Conservation (phyloP, 164 flowering plant genomes). For the Vitis labrusca region DNA sequence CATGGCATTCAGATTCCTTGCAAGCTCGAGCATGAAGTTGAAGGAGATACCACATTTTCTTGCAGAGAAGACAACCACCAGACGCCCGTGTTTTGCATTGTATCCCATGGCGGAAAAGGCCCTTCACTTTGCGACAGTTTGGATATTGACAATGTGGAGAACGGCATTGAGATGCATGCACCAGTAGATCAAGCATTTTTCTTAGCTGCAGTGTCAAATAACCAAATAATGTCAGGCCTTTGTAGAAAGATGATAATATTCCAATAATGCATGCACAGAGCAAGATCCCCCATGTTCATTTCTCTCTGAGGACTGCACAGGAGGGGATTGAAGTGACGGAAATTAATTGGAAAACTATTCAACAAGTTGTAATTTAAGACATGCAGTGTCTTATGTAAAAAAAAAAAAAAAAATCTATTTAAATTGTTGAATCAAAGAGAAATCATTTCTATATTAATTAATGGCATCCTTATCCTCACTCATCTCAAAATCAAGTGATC, state of each 20-base stretch:
- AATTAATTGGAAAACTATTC: too few species aligned
- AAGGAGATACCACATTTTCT: conserved; percentile 98
- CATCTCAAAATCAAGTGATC: too few species aligned
- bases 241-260: background rate
- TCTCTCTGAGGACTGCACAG: background rate
- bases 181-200: conserved; percentile 98
- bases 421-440: too few species aligned
- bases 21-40: conserved; percentile 99
- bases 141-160: conserved; percentile 84
- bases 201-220: conserved; percentile 61
- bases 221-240: conserved; percentile 4
- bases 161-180: conserved; percentile 97
- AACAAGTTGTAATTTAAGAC: too few species aligned
- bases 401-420: too few species aligned
- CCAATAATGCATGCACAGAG: background rate
- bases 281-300: background rate
- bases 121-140: conserved; percentile 95
- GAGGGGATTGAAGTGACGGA: too few species aligned
- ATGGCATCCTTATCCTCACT: too few species aligned
- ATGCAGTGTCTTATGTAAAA: background rate
- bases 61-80: conserved; percentile 91
- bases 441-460: too few species aligned
- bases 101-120: conserved; percentile 94
- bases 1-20: conserved; percentile 88
- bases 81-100: conserved; percentile 83